These are phyloP conservation scores for Meira nashicola DNA, from an alignment of 1,284 basidiomycete species.

Conservation along the genomic window DNA sequence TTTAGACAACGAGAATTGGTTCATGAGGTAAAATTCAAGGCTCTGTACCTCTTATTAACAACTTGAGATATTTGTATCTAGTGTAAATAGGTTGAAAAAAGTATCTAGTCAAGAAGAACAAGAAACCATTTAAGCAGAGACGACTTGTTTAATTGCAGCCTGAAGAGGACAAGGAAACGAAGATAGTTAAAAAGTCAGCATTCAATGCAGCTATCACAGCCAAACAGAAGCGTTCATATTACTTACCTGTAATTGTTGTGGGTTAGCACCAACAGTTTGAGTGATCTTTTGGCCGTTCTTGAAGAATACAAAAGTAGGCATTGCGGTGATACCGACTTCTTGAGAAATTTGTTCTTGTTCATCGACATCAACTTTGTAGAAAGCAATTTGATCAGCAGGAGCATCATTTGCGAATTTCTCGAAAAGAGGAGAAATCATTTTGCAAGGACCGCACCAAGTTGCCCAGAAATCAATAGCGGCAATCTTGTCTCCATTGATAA, in stretches of 20 bases:
- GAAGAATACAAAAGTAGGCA: conserved; percentile 74
- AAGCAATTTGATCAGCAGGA: conserved; percentile 57
- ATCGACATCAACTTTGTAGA: conserved; percentile 67
- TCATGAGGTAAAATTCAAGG: no score
- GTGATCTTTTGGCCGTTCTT: conserved; percentile 65
- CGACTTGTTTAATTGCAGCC: background rate
- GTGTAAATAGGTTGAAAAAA: background rate
- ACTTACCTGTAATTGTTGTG: conserved; percentile 58
- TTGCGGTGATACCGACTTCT: conserved; percentile 70
- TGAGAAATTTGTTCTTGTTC: conserved; percentile 56
- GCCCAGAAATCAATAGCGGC: conserved; percentile 54
- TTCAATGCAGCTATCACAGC: background rate
- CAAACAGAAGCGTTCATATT: background rate
- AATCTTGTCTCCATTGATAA: conserved; percentile 56
- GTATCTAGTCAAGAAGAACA: background rate
- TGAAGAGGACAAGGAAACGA: background rate
- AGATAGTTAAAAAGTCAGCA: background rate
- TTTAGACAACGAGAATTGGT: no score
- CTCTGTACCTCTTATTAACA: no score
- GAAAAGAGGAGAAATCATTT: conserved; percentile 71
- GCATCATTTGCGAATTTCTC: conserved; percentile 61
- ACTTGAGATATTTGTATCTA: no score
- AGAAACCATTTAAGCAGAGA: background rate
- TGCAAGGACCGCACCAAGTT: conserved; percentile 62
- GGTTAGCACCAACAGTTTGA: conserved; percentile 64